These are phyloP conservation scores for Cercophora samala DNA, from an alignment of 495 filamentous ascomycete genomes.

Conservation along the genomic window DNA sequence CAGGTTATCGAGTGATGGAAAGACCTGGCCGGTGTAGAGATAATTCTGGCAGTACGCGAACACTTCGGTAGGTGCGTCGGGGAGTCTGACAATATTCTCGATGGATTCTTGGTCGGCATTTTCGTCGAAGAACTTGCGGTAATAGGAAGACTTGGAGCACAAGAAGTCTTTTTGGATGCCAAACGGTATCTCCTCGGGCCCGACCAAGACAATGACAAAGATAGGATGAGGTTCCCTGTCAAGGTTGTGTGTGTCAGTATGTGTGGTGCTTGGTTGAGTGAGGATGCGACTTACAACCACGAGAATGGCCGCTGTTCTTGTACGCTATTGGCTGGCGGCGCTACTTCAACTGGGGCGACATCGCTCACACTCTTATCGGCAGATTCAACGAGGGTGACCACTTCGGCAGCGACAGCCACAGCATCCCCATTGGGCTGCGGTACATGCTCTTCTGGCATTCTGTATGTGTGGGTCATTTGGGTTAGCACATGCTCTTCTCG, in stretches of 20 bases:
- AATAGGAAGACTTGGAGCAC: constrained; percentile 47
- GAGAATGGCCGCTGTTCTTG: constrained; percentile 24
- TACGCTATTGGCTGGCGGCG: neutral
- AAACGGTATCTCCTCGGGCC: constrained; percentile 48
- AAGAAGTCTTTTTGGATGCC: constrained; percentile 56
- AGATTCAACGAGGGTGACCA: neutral
- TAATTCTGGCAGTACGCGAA: constrained; percentile 53
- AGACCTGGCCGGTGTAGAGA: constrained; percentile 48
- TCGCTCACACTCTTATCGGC: neutral
- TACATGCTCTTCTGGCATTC: neutral
- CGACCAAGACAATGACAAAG: constrained; percentile 51
- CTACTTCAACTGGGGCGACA: neutral
- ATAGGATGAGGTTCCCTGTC: constrained; percentile 50
- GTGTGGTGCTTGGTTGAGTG: neutral
- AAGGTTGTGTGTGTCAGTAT: constrained; percentile 9
- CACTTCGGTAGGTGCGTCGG: constrained; percentile 42
- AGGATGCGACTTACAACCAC: constrained; percentile 33
- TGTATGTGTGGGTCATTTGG: neutral
- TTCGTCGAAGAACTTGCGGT: constrained; percentile 41
- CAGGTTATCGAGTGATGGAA: constrained; percentile 35
- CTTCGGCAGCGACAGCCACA: neutral
- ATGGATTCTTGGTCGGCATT: constrained; percentile 31
- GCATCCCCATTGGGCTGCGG: neutral
- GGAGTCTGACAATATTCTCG: constrained; percentile 48
- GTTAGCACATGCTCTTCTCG: neutral